Conservation (phyloP, 176 grass and related monocot genomes). For the Thalia dealbata region DNA sequence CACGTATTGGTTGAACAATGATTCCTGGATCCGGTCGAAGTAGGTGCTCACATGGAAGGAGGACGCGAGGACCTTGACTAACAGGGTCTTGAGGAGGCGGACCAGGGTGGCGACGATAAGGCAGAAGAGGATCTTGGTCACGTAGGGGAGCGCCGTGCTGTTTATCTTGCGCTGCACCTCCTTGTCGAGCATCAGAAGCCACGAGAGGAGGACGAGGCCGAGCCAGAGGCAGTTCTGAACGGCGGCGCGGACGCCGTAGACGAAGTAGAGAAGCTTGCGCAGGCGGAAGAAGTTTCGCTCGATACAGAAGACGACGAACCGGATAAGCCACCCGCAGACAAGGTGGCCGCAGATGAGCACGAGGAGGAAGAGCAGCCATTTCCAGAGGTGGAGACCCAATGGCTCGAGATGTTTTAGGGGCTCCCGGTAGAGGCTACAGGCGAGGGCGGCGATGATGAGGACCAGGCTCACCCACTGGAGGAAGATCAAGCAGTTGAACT, state of each 20-base stretch:
- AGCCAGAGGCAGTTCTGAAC: constrained; percentile 94
- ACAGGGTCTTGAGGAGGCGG: constrained; percentile 73
- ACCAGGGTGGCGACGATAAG: constrained; percentile 64
- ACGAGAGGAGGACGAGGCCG: constrained; percentile 61
- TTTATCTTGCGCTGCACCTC: constrained; percentile 22
- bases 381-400: constrained; percentile 80
- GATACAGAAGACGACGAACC: constrained; percentile 63
- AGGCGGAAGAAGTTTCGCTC: constrained; percentile 81
- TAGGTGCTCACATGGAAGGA: constrained; percentile 98
- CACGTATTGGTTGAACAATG: constrained; percentile 93
- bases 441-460: constrained; percentile 55
- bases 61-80: constrained; percentile 86
- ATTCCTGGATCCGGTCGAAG: constrained; percentile 91
- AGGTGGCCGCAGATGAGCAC: constrained; percentile 89
- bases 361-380: constrained; percentile 74
- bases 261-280: constrained; percentile 94
- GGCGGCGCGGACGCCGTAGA: constrained; percentile 72
- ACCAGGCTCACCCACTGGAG: constrained; percentile 69
- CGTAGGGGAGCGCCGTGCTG: constrained; percentile 52
- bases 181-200: constrained; percentile 67
- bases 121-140: constrained; percentile 82
- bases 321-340: constrained; percentile 80
- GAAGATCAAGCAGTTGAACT: constrained; percentile 36
- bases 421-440: constrained; percentile 48
- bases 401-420: constrained; percentile 30